These are phyloP conservation scores for Ramalina intermedia DNA, from an alignment of 495 filamentous ascomycete genomes.

Conservation along the genomic window DNA sequence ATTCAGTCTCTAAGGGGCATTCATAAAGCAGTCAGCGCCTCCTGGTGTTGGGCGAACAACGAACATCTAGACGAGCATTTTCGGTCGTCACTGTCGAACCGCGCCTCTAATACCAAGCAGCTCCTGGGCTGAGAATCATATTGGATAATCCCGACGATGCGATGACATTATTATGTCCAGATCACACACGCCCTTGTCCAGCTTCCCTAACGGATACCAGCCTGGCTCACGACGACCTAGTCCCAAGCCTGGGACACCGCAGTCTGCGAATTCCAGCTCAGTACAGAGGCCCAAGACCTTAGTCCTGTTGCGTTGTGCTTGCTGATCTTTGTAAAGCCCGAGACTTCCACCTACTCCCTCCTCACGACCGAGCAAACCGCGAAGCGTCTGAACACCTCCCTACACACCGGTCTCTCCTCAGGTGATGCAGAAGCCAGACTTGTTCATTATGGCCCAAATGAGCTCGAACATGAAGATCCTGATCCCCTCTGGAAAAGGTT, in stretches of 20 bases:
- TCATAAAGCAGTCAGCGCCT: too few species aligned
- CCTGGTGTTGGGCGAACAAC: too few species aligned
- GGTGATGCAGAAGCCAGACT: conserved; percentile 67
- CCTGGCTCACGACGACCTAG: conserved; percentile 23
- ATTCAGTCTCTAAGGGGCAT: too few species aligned
- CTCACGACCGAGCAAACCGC: conserved; percentile 67
- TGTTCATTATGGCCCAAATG: conserved; percentile 74
- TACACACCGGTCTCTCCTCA: conserved; percentile 64
- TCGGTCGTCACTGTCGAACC: too few species aligned
- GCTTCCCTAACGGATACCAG: conserved; percentile 37
- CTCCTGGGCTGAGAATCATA: too few species aligned
- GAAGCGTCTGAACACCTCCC: conserved; percentile 63
- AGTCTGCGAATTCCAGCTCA: conserved; percentile 17
- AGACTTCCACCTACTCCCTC: conserved; percentile 43
- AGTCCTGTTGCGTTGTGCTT: not conserved
- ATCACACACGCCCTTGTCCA: conserved; percentile 34
- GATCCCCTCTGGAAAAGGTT: conserved; percentile 93
- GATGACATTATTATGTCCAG: conserved; percentile 33
- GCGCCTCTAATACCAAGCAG: too few species aligned
- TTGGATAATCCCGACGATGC: too few species aligned
- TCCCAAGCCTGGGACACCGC: conserved; percentile 24
- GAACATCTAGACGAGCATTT: too few species aligned
- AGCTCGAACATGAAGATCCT: conserved; percentile 83
- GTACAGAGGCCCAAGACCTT: conserved; percentile 2
- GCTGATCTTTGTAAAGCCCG: conserved; percentile 28